phyloP scores from a whole-genome alignment of 768 basidiomycete species.

The Chiua virens region DNA sequence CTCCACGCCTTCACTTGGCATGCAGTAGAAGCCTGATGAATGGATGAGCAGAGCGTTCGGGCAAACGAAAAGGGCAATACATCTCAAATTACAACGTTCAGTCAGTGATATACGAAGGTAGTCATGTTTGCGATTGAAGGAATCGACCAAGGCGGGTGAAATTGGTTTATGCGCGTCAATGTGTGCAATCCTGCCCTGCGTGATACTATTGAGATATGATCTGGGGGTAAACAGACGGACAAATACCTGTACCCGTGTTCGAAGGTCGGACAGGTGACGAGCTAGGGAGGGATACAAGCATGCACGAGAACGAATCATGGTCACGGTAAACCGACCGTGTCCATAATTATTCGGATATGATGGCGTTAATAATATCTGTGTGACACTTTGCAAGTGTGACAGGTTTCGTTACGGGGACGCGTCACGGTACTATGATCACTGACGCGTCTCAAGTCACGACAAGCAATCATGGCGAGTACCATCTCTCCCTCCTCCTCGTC shows the following conservation, averaged over 20 bases:
- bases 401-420: slow-evolving; percentile 12
- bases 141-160: slow-evolving; percentile 61
- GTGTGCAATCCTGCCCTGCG: slow-evolving; percentile 54
- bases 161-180: slow-evolving; percentile 50
- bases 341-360: no score
- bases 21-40: slow-evolving; percentile 80
- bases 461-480: slow-evolving; percentile 24
- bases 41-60: background rate
- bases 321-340: background rate
- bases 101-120: slow-evolving; percentile 89
- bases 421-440: slow-evolving; percentile 15
- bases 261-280: slow-evolving; percentile 15
- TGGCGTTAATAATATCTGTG: background rate
- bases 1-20: slow-evolving; percentile 80
- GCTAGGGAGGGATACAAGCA: background rate
- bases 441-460: slow-evolving; percentile 18
- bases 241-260: slow-evolving; percentile 22
- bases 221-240: background rate
- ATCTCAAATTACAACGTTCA: slow-evolving; percentile 85
- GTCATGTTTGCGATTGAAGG: slow-evolving; percentile 68
- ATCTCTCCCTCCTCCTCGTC: background rate
- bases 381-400: slow-evolving; percentile 15
- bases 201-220: background rate
- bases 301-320: slow-evolving; percentile 12
- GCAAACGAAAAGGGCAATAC: slow-evolving; percentile 36